Evolutionary conservation across 176 grass and related monocot species (phyloP).

Genomic region (Oryza glaberrima): DNA sequence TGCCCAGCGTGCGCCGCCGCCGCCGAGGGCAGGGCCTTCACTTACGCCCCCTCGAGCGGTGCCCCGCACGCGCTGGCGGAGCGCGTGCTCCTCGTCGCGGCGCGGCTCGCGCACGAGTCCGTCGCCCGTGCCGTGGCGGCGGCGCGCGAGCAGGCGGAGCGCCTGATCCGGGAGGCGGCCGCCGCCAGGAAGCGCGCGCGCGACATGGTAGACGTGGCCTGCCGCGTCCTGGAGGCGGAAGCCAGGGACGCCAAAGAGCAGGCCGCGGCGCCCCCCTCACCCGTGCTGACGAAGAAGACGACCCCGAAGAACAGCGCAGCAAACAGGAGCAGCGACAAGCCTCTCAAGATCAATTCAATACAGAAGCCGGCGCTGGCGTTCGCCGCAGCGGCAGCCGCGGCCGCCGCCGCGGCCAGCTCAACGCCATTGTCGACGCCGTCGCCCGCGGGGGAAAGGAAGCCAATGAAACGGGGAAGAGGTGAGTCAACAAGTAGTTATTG

Average conservation of each 20-base stretch:
- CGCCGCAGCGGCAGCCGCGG: not conserved
- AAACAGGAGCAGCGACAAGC: not conserved
- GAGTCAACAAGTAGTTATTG: not conserved
- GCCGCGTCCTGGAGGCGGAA: slow-evolving; percentile 49
- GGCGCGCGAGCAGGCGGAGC: slow-evolving; percentile 60
- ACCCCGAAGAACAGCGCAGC: not conserved
- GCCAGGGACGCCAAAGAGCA: slow-evolving; percentile 30
- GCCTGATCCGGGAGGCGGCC: slow-evolving; percentile 64
- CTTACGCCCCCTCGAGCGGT: slow-evolving; percentile 9
- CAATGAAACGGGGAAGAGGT: slow-evolving; percentile 43
- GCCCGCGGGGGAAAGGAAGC: slow-evolving; percentile 40
- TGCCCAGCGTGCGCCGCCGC: slow-evolving; percentile 16
- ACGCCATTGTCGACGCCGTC: slow-evolving; percentile 30
- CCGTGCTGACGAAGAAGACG: not conserved
- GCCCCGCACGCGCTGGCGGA: slow-evolving; percentile 14
- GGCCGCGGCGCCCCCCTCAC: not conserved
- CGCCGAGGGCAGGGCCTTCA: slow-evolving; percentile 32
- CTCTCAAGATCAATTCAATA: not conserved
- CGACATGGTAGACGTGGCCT: slow-evolving; percentile 62
- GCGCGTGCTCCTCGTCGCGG: slow-evolving; percentile 65
- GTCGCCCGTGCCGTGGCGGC: slow-evolving; percentile 51
- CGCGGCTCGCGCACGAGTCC: slow-evolving; percentile 59
- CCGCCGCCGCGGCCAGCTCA: slow-evolving; percentile 31
- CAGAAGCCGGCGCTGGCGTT: not conserved
- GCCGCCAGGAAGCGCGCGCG: slow-evolving; percentile 63